These are phyloP conservation scores for Aspergillus luchuensis DNA, from an alignment of 2,329 filamentous ascomycete species.

Conservation along the genomic window DNA sequence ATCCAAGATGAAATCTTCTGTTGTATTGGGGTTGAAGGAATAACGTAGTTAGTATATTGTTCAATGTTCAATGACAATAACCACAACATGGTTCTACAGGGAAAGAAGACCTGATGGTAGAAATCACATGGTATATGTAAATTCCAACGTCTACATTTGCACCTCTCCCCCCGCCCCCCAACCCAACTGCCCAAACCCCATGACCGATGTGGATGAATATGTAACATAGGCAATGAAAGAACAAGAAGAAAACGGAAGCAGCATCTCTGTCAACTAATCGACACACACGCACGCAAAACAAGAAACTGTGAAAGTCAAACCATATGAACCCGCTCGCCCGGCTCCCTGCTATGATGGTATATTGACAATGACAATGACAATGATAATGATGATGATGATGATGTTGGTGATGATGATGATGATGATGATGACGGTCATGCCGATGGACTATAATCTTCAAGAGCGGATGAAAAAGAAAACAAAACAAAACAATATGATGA, in stretches of 20 bases:
- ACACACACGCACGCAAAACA: conserved; percentile 7
- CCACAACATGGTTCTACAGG: too few species aligned
- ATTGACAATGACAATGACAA: conserved; percentile 27
- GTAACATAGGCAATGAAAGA: conserved; percentile 19
- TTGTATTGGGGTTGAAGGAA: too few species aligned
- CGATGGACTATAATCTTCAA: conserved; percentile 23
- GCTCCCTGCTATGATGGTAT: conserved; percentile 35
- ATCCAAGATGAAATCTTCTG: too few species aligned
- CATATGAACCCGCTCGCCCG: conserved; percentile 27
- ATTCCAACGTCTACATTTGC: conserved; percentile 23
- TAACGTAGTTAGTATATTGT: too few species aligned
- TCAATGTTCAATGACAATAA: too few species aligned
- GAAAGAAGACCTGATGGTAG: too few species aligned
- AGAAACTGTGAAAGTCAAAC: conserved; percentile 5
- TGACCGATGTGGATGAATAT: conserved; percentile 19
- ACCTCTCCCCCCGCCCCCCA: background rate
- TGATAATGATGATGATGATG: conserved; percentile 9
- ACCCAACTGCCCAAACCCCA: conserved; percentile 19
- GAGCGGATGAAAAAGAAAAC: conserved; percentile 14
- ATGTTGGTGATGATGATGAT: conserved; percentile 14
- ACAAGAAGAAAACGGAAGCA: conserved; percentile 7
- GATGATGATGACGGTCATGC: conserved; percentile 23
- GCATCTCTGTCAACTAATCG: background rate
- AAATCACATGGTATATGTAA: conserved; percentile 15
- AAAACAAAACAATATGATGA: background rate